phyloP scores from a whole-genome alignment of 805 yeast genomes.

The Nadsonia fulvescens region DNA sequence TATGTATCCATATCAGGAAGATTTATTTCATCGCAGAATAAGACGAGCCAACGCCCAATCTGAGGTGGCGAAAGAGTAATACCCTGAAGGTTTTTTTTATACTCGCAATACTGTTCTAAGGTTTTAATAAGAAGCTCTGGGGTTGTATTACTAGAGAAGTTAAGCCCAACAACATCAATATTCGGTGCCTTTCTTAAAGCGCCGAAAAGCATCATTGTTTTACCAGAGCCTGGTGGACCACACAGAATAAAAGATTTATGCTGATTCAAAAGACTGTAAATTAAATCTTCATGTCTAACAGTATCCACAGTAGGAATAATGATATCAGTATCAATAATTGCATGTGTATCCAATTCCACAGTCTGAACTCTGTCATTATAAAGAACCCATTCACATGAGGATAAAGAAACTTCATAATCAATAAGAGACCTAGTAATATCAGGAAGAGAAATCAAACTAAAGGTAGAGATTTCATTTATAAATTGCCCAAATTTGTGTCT shows the following conservation, averaged over 20 bases:
- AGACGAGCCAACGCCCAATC: slow-evolving; percentile 51
- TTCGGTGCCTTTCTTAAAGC: slow-evolving; percentile 41
- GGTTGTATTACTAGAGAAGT: slow-evolving; percentile 67
- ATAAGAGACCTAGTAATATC: slow-evolving; percentile 12
- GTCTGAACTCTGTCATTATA: slow-evolving; percentile 25
- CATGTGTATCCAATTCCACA: slow-evolving; percentile 35
- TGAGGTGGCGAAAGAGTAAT: slow-evolving; percentile 36
- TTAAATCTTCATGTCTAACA: slow-evolving; percentile 38
- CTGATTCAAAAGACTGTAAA: slow-evolving; percentile 37
- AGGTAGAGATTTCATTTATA: slow-evolving; percentile 10
- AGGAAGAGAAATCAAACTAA: slow-evolving; percentile 1
- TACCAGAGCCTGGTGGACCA: slow-evolving; percentile 97
- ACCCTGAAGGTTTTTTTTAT: slow-evolving; percentile 35
- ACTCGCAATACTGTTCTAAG: slow-evolving; percentile 56
- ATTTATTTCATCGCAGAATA: slow-evolving; percentile 86
- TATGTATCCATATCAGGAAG: slow-evolving; percentile 54
- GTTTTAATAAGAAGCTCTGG: slow-evolving; percentile 43
- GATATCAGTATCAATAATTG: slow-evolving; percentile 40
- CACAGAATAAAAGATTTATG: slow-evolving; percentile 53
- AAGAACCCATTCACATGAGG: slow-evolving; percentile 29
- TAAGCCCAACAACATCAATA: slow-evolving; percentile 46
- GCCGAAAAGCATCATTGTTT: slow-evolving; percentile 73
- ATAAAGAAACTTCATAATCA: slow-evolving; percentile 27
- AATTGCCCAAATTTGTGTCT: slow-evolving; percentile 22
- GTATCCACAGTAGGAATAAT: slow-evolving; percentile 75